Evolutionary conservation across 257 asterid species (phyloP).

Genomic region (Thymus mandschuricus): DNA sequence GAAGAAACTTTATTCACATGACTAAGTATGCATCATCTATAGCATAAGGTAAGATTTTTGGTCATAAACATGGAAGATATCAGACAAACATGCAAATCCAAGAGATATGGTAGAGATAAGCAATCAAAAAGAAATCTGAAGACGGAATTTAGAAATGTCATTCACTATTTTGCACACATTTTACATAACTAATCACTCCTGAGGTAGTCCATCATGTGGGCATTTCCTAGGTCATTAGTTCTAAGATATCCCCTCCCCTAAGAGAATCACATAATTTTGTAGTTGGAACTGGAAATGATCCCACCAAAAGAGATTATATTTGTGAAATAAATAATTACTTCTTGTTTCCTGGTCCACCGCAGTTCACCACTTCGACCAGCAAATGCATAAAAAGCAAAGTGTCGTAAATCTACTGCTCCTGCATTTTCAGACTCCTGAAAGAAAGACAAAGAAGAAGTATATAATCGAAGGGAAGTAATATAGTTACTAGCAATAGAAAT

Average conservation of each 20-base stretch:
- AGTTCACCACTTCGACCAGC: conserved; percentile 87
- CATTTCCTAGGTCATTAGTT: background rate
- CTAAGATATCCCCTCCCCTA: background rate
- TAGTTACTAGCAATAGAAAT: conserved; percentile 14
- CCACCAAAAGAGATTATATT: conserved; percentile 17
- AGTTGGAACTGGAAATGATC: conserved; percentile 18
- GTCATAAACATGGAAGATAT: background rate
- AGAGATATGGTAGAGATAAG: no score
- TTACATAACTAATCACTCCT: background rate
- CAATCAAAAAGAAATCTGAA: background rate
- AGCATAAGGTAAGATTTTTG: conserved; percentile 1
- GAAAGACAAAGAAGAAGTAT: conserved; percentile 29
- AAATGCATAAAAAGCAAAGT: conserved; percentile 93
- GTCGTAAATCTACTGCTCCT: conserved; percentile 76
- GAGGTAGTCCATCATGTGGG: no score
- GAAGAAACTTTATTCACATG: background rate
- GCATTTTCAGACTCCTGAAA: conserved; percentile 72
- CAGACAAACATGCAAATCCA: no score
- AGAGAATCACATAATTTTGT: conserved; percentile 2
- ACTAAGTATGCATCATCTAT: conserved; percentile 1
- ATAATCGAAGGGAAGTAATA: conserved; percentile 16
- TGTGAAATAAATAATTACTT: conserved; percentile 43
- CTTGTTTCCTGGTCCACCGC: conserved; percentile 88
- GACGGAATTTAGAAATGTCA: conserved; percentile 7
- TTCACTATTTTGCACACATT: background rate